A percentile compares a stretch with the other conserved stretches of the same genome.
phyloP scores from a whole-genome alignment of 164 flowering plant genomes.

The Berberis vulgaris region DNA sequence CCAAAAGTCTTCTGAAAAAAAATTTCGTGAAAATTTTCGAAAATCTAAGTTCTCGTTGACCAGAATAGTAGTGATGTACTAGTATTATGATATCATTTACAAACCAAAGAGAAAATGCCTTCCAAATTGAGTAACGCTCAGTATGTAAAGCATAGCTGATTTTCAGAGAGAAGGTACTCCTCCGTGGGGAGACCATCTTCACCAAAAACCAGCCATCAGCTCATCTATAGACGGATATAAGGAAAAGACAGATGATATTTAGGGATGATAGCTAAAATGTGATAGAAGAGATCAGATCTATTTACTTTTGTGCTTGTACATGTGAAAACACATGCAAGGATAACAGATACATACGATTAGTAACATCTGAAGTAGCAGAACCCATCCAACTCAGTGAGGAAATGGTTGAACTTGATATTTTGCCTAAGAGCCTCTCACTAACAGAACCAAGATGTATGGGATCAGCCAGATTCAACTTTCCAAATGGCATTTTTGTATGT shows the following conservation, averaged over 20 bases:
- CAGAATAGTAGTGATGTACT: too few species aligned
- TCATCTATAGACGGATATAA: too few species aligned
- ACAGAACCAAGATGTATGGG: slow-evolving; percentile 36
- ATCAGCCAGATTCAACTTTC: slow-evolving; percentile 45
- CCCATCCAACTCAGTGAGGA: slow-evolving; percentile 87
- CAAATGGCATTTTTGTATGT: slow-evolving; percentile 24
- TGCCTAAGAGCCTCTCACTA: slow-evolving; percentile 23
- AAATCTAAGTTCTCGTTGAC: too few species aligned
- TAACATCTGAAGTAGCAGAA: slow-evolving; percentile 50
- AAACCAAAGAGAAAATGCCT: too few species aligned
- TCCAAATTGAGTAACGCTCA: too few species aligned
- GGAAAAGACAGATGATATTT: neutral
- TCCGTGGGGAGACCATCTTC: too few species aligned
- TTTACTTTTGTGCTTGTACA: neutral
- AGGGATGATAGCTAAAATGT: neutral
- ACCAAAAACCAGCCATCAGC: too few species aligned
- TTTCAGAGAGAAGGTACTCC: too few species aligned
- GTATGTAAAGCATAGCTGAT: too few species aligned
- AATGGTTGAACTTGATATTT: slow-evolving; percentile 20
- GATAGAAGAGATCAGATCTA: neutral
- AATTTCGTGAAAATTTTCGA: too few species aligned
- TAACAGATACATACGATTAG: slow-evolving; percentile 55
- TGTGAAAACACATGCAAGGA: neutral
- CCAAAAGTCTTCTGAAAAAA: too few species aligned
- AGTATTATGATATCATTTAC: too few species aligned